phyloP scores from a whole-genome alignment of 164 flowering plant genomes.

The Akebia trifoliata region DNA sequence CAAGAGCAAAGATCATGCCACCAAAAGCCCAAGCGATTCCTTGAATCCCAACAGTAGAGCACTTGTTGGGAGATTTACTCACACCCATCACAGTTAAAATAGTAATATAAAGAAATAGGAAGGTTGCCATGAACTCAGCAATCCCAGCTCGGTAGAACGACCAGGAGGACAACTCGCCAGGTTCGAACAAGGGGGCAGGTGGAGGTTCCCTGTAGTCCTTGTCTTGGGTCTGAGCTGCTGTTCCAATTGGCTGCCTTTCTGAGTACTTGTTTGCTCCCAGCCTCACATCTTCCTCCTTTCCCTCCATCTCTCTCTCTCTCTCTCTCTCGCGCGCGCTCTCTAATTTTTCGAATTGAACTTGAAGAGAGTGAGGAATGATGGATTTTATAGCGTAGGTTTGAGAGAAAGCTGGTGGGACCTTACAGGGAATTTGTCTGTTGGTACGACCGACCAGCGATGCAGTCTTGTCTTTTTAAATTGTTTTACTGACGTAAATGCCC shows the following conservation, averaged over 20 bases:
- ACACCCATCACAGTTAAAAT: conserved; percentile 73
- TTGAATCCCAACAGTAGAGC: conserved; percentile 68
- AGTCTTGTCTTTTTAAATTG: no score
- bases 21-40: conserved; percentile 45
- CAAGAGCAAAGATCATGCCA: conserved; percentile 84
- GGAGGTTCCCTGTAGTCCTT: conserved; percentile 59
- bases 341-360: background rate
- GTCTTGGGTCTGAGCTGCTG: conserved; percentile 44
- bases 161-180: conserved; percentile 50
- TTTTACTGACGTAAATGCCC: background rate
- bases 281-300: conserved; percentile 29
- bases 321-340: background rate
- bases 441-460: conserved; percentile 2
- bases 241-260: conserved; percentile 38
- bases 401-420: background rate
- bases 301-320: conserved; percentile 17
- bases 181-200: conserved; percentile 49
- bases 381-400: background rate
- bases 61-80: conserved; percentile 28
- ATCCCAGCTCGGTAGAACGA: conserved; percentile 86
- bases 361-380: background rate
- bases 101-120: conserved; percentile 62
- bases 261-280: conserved; percentile 30
- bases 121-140: conserved; percentile 83
- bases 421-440: background rate